These are phyloP conservation scores for Sistotremastrum suecicum DNA, from an alignment of 768 basidiomycete genomes.

Conservation along the genomic window DNA sequence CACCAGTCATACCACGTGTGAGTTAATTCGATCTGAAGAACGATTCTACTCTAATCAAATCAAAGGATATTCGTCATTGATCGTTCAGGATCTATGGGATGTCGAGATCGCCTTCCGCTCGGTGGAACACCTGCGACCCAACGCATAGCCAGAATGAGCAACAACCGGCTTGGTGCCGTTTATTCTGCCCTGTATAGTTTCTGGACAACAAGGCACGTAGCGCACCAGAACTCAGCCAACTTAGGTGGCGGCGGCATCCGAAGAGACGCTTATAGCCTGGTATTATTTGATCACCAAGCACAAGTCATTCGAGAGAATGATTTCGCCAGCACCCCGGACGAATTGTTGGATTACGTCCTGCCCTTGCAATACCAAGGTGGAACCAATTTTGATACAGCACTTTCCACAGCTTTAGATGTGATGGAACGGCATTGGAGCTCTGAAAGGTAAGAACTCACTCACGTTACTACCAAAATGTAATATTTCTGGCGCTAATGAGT, in stretches of 20 bases:
- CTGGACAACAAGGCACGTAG: constrained; percentile 37
- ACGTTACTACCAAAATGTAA: neutral
- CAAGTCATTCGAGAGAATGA: constrained; percentile 27
- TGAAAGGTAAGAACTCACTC: constrained; percentile 22
- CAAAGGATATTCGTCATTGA: constrained; percentile 42
- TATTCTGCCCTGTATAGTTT: constrained; percentile 40
- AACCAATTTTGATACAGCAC: constrained; percentile 31
- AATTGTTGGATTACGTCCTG: no score
- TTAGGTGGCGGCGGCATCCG: constrained; percentile 13
- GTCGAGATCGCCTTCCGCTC: constrained; percentile 29
- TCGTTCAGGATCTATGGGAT: constrained; percentile 38
- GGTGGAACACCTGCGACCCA: constrained; percentile 25
- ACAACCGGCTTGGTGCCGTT: constrained; percentile 46
- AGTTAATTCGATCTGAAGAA: constrained; percentile 10
- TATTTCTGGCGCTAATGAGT: constrained; percentile 1
- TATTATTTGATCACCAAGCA: constrained; percentile 26
- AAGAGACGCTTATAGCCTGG: constrained; percentile 41
- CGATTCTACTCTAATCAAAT: neutral
- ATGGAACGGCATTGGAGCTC: constrained; percentile 38
- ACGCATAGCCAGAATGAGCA: constrained; percentile 20
- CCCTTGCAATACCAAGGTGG: no score
- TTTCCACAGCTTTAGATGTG: constrained; percentile 19
- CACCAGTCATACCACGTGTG: constrained; percentile 49
- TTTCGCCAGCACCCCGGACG: constrained; percentile 27
- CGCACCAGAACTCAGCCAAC: constrained; percentile 9